These are phyloP conservation scores for Sugiyamaella qingdaonensis DNA, from an alignment of 805 yeast species.

Conservation along the genomic window DNA sequence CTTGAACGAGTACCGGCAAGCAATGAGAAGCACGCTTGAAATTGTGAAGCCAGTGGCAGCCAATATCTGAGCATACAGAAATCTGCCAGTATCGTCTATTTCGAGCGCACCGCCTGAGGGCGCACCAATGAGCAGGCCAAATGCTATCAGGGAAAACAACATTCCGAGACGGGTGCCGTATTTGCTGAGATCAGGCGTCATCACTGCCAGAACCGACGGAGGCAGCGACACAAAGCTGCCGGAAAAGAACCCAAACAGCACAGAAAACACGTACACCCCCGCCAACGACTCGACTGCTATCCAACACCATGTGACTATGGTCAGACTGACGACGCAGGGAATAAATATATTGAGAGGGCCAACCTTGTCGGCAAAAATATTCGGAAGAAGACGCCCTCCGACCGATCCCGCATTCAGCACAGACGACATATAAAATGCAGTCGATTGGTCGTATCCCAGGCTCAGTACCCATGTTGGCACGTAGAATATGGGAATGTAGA, in stretches of 20 bases:
- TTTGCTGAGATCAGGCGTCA: slow-evolving; percentile 42
- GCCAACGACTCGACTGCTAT: slow-evolving; percentile 28
- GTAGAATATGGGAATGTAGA: slow-evolving; percentile 34
- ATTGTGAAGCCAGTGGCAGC: slow-evolving; percentile 11
- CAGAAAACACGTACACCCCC: slow-evolving; percentile 29
- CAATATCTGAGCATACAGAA: slow-evolving; percentile 17
- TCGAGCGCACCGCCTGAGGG: slow-evolving; percentile 31
- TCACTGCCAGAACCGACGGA: slow-evolving; percentile 30
- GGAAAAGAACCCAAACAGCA: slow-evolving; percentile 30
- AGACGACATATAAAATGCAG: slow-evolving; percentile 31
- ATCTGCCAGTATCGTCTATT: slow-evolving; percentile 14
- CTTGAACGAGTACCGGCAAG: not conserved
- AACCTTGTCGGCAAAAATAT: slow-evolving; percentile 42
- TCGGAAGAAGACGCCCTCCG: slow-evolving; percentile 49
- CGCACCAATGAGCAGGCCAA: slow-evolving; percentile 35
- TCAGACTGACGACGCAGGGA: not conserved
- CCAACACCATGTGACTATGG: slow-evolving; percentile 26
- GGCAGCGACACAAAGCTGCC: slow-evolving; percentile 33
- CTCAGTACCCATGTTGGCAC: slow-evolving; percentile 30
- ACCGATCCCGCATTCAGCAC: slow-evolving; percentile 37
- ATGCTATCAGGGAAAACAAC: slow-evolving; percentile 53
- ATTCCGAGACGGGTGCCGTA: slow-evolving; percentile 50
- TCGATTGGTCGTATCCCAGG: slow-evolving; percentile 19
- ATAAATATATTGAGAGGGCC: slow-evolving; percentile 44
- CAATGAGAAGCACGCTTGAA: not conserved